Percentiles rank a stretch among this genome's conserved stretches.
phyloP scores from a whole-genome alignment of 805 yeast genomes.

The Blastobotrys robertii region DNA sequence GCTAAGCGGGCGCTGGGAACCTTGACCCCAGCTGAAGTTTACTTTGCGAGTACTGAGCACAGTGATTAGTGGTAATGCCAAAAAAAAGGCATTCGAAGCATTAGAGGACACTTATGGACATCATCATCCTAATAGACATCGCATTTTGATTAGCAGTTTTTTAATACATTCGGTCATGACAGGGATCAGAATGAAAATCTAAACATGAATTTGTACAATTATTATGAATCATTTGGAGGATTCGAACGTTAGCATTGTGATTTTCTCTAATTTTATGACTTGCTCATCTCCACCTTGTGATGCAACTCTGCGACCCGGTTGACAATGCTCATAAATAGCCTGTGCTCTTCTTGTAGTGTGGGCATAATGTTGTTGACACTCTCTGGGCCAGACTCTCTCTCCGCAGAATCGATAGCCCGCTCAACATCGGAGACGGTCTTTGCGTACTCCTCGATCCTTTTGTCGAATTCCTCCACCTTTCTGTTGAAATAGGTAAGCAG shows the following conservation, averaged over 20 bases:
- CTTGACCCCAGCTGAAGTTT: conserved; percentile 60
- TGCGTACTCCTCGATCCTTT: conserved; percentile 30
- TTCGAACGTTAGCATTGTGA: too few species aligned
- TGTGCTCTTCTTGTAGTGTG: conserved; percentile 45
- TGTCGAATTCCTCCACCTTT: conserved; percentile 33
- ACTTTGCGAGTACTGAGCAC: conserved; percentile 28
- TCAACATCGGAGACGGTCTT: conserved; percentile 26
- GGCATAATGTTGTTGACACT: conserved; percentile 19
- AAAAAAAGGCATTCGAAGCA: not conserved
- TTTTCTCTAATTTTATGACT: too few species aligned
- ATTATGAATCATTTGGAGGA: too few species aligned
- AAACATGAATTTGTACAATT: too few species aligned
- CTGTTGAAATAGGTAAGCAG: conserved; percentile 42
- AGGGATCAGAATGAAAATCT: too few species aligned
- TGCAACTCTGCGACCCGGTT: conserved; percentile 65
- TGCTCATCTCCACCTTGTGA: conserved; percentile 31
- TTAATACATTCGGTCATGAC: too few species aligned
- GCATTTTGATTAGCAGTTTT: too few species aligned
- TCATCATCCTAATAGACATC: not conserved
- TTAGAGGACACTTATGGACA: not conserved
- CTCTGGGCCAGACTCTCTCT: conserved; percentile 15
- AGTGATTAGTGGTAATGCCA: not conserved
- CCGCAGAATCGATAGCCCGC: conserved; percentile 25
- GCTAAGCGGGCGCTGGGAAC: conserved; percentile 74
- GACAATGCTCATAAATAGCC: conserved; percentile 61